Conservation (phyloP, 169 alveolate species). For the Eimeria maxima region DNA sequence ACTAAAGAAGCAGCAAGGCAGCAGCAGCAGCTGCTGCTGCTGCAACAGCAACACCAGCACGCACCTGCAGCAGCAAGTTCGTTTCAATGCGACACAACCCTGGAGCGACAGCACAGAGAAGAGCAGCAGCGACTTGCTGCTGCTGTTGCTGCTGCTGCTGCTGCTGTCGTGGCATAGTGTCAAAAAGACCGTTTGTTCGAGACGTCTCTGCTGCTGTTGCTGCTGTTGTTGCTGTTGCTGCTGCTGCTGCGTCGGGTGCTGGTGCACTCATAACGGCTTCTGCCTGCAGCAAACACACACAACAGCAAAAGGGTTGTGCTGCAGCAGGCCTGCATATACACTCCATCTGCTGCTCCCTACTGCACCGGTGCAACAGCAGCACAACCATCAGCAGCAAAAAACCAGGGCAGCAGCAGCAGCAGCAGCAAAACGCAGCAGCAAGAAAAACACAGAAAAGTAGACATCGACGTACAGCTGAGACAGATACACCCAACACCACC, state of each 20-base stretch:
- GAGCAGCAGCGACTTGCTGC: too few species aligned
- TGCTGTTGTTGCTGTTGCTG: not conserved
- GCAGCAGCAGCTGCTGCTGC: too few species aligned
- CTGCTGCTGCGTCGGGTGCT: not conserved
- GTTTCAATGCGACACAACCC: too few species aligned
- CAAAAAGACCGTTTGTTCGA: too few species aligned
- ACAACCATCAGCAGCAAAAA: not conserved
- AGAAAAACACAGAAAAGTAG: not conserved
- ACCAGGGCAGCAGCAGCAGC: not conserved
- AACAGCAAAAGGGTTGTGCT: not conserved
- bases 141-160: too few species aligned
- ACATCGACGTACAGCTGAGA: constrained; percentile 31
- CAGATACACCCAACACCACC: constrained; percentile 38
- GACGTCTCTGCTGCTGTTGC: too few species aligned
- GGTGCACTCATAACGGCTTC: not conserved
- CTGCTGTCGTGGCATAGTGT: too few species aligned
- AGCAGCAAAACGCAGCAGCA: not conserved
- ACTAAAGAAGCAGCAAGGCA: too few species aligned
- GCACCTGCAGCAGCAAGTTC: too few species aligned
- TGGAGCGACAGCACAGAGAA: too few species aligned
- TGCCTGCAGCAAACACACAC: not conserved
- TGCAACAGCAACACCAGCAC: too few species aligned
- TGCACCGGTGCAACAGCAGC: not conserved
- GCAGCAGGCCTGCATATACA: not conserved
- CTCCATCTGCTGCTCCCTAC: constrained; percentile 33